A percentile compares a stretch with the other conserved stretches of the same genome.
Evolutionary conservation across 306 rosid species (phyloP).

Genomic region (Quercus ilex): DNA sequence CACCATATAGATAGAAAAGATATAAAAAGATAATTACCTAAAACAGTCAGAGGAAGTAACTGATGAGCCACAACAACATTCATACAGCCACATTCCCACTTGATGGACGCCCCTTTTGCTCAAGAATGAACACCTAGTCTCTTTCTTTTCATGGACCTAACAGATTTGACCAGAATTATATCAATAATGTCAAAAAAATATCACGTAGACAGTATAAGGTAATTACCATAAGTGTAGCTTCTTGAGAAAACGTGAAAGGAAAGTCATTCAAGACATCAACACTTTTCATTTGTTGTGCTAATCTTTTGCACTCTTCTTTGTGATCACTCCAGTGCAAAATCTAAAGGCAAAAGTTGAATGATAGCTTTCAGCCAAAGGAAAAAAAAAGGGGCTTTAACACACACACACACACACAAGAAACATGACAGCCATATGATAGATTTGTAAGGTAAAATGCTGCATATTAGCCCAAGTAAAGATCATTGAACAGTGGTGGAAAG

Average conservation of each 20-base stretch:
- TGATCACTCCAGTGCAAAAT: slow-evolving; percentile 74
- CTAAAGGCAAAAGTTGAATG: slow-evolving; percentile 27
- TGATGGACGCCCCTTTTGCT: slow-evolving; percentile 63
- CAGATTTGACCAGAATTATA: slow-evolving; percentile 15
- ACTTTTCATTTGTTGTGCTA: slow-evolving; percentile 64
- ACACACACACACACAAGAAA: too few relatives aligned
- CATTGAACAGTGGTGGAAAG: not conserved
- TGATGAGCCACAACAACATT: slow-evolving; percentile 63
- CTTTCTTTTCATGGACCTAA: slow-evolving; percentile 65
- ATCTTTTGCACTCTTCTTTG: slow-evolving; percentile 81
- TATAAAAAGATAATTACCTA: slow-evolving; percentile 44
- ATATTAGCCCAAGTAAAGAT: not conserved
- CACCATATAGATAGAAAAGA: slow-evolving; percentile 1
- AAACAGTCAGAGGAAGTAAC: slow-evolving; percentile 41
- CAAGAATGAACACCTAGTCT: slow-evolving; percentile 74
- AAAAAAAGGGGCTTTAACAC: not conserved
- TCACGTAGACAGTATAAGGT: not conserved
- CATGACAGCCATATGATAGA: not conserved
- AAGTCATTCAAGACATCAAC: slow-evolving; percentile 53
- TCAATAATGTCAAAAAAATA: not conserved
- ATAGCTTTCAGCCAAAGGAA: slow-evolving; percentile 1
- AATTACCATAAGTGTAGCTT: slow-evolving; percentile 64
- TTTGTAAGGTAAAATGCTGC: not conserved
- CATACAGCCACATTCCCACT: slow-evolving; percentile 75
- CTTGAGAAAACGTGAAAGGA: slow-evolving; percentile 75